phyloP scores from a whole-genome alignment of 805 yeast species.

The Jamesozyma hellenica region DNA sequence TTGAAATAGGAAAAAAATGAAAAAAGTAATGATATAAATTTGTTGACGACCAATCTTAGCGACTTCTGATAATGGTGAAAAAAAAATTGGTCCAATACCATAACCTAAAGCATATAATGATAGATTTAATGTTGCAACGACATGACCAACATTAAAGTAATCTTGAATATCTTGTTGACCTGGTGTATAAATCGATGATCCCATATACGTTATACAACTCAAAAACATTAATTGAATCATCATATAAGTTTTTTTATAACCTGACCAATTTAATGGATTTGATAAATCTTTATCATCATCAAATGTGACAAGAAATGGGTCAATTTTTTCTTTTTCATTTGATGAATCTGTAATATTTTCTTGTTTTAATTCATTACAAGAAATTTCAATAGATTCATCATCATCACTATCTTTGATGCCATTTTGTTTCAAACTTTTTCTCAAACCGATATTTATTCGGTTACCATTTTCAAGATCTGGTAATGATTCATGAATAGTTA shows the following conservation, averaged over 20 bases:
- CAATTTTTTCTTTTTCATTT: constrained; percentile 7
- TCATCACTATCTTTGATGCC: neutral
- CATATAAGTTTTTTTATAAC: constrained; percentile 31
- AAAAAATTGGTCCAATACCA: constrained; percentile 50
- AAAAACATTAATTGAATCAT: constrained; percentile 35
- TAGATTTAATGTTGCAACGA: constrained; percentile 41
- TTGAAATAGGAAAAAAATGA: constrained; percentile 42
- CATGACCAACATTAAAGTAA: constrained; percentile 37
- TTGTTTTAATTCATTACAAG: neutral
- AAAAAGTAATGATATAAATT: constrained; percentile 38
- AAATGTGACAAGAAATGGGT: constrained; percentile 23
- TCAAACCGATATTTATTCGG: neutral
- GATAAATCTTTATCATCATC: constrained; percentile 38
- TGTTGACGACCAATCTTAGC: constrained; percentile 44
- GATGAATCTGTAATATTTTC: constrained; percentile 1
- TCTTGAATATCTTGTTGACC: constrained; percentile 36
- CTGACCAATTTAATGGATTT: constrained; percentile 49
- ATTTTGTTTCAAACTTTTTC: neutral
- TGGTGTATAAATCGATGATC: constrained; percentile 48
- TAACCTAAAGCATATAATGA: constrained; percentile 50
- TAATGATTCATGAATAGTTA: constrained; percentile 7
- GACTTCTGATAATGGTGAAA: constrained; percentile 50
- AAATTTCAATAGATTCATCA: neutral
- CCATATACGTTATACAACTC: constrained; percentile 45
- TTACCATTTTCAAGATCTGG: constrained; percentile 2